Evolutionary conservation across 768 basidiomycete species (phyloP).

Genomic region (Rubroboletus satanas): DNA sequence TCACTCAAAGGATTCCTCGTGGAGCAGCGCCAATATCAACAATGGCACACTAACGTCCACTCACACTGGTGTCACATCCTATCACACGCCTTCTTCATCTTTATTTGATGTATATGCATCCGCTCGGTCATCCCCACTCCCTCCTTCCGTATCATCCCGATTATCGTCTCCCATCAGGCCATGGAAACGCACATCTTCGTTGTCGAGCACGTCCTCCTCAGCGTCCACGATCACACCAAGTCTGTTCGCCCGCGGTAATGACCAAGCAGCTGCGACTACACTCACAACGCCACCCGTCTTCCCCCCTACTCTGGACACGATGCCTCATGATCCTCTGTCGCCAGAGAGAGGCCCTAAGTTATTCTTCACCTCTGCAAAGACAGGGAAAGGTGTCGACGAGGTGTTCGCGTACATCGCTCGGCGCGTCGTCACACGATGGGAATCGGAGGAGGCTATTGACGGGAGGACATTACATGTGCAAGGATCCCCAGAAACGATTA

Average conservation of each 20-base stretch:
- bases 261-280: slow-evolving; percentile 15
- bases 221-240: slow-evolving; percentile 59
- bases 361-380: slow-evolving; percentile 77
- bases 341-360: slow-evolving; percentile 57
- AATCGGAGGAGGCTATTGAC: slow-evolving; percentile 59
- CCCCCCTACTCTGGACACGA: slow-evolving; percentile 10
- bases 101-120: slow-evolving; percentile 59
- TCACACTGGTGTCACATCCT: slow-evolving; percentile 56
- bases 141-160: slow-evolving; percentile 28
- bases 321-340: slow-evolving; percentile 10
- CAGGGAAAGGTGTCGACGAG: slow-evolving; percentile 63
- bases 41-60: slow-evolving; percentile 55
- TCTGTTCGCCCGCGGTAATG: slow-evolving; percentile 39
- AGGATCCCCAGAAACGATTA: slow-evolving; percentile 39
- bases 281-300: slow-evolving; percentile 17
- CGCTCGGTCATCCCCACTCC: slow-evolving; percentile 57
- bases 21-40: slow-evolving; percentile 38
- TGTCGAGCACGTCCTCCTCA: slow-evolving; percentile 33
- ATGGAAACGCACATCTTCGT: slow-evolving; percentile 40
- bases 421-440: slow-evolving; percentile 61
- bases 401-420: slow-evolving; percentile 75
- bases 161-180: slow-evolving; percentile 27
- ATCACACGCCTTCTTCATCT: slow-evolving; percentile 80
- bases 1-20: slow-evolving; percentile 44
- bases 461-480: slow-evolving; percentile 39